Percentiles rank a stretch among this genome's conserved stretches.
Evolutionary conservation across 1,284 basidiomycete genomes (phyloP).

Genomic region (Naganishia cerealis): DNA sequence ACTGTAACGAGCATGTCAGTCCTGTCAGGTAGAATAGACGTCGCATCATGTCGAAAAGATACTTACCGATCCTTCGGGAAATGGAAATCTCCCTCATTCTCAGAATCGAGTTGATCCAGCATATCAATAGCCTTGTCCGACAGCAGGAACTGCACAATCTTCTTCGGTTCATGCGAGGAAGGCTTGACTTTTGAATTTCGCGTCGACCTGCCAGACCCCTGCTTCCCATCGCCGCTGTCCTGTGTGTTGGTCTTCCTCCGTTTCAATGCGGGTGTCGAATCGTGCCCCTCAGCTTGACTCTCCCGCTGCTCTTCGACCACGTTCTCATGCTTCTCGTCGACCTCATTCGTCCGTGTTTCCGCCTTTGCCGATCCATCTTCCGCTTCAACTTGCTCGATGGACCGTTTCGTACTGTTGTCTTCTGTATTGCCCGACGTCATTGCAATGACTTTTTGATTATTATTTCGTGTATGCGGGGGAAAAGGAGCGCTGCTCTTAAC

Average conservation of each 20-base stretch:
- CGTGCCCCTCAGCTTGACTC: not conserved
- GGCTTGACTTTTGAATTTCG: not conserved
- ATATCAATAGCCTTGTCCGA: slow-evolving; percentile 5
- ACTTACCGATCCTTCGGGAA: slow-evolving; percentile 19
- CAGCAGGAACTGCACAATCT: slow-evolving; percentile 12
- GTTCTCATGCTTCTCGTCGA: not conserved
- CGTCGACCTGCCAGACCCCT: not conserved
- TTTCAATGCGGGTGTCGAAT: slow-evolving; percentile 1
- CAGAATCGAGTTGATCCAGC: slow-evolving; percentile 11
- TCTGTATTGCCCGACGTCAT: not conserved
- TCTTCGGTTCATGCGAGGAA: not conserved
- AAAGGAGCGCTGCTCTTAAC: too few relatives aligned
- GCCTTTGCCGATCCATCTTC: not conserved
- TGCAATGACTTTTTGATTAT: not conserved
- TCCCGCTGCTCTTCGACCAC: not conserved
- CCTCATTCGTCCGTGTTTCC: not conserved
- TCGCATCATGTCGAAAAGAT: not conserved
- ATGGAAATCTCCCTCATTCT: not conserved
- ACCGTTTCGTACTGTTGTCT: not conserved
- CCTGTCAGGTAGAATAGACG: not conserved
- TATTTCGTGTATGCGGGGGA: not conserved
- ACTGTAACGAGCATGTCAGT: not conserved
- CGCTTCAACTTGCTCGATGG: slow-evolving; percentile 1
- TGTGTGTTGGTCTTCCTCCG: not conserved
- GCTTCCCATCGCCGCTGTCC: not conserved